Conservation (phyloP, 768 basidiomycete species). For the Boletus rufocinnamomeus region DNA sequence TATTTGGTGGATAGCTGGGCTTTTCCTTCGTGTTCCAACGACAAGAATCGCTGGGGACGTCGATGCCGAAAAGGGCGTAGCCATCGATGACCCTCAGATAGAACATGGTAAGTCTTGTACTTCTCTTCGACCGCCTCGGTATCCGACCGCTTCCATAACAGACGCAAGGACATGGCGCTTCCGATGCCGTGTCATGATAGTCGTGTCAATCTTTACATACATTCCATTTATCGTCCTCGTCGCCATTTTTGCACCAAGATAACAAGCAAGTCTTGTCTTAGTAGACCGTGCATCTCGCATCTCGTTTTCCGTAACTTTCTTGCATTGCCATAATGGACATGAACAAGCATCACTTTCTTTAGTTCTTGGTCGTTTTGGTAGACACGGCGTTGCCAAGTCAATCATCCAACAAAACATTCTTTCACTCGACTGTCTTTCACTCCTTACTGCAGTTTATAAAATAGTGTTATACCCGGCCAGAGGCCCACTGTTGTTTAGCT, state of each 20-base stretch:
- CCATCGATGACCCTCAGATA: conserved; percentile 78
- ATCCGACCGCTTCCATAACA: conserved; percentile 30
- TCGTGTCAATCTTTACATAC: conserved; percentile 70
- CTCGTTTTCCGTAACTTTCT: conserved; percentile 19
- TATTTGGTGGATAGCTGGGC: conserved; percentile 66
- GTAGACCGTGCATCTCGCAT: conserved; percentile 11
- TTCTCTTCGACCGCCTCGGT: not conserved
- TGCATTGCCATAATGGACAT: conserved; percentile 28
- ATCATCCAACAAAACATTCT: conserved; percentile 18
- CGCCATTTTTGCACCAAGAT: conserved; percentile 57
- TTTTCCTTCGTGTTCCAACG: conserved; percentile 52
- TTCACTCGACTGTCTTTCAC: conserved; percentile 21
- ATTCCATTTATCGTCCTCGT: conserved; percentile 76
- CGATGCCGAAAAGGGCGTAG: conserved; percentile 64
- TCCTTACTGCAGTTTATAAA: conserved; percentile 33
- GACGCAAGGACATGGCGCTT: conserved; percentile 75
- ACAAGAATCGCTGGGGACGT: conserved; percentile 63
- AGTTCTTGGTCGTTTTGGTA: conserved; percentile 22
- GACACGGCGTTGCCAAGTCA: conserved; percentile 10
- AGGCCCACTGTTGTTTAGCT: conserved; percentile 25
- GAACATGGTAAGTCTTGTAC: conserved; percentile 59
- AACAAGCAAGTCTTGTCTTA: conserved; percentile 19
- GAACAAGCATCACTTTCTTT: conserved; percentile 13
- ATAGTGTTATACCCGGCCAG: conserved; percentile 30
- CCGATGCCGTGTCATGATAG: conserved; percentile 74